A percentile compares a stretch with the other conserved stretches of the same genome.
These are phyloP conservation scores for Cudoniella acicularis DNA, from an alignment of 495 filamentous ascomycete species.

Conservation along the genomic window DNA sequence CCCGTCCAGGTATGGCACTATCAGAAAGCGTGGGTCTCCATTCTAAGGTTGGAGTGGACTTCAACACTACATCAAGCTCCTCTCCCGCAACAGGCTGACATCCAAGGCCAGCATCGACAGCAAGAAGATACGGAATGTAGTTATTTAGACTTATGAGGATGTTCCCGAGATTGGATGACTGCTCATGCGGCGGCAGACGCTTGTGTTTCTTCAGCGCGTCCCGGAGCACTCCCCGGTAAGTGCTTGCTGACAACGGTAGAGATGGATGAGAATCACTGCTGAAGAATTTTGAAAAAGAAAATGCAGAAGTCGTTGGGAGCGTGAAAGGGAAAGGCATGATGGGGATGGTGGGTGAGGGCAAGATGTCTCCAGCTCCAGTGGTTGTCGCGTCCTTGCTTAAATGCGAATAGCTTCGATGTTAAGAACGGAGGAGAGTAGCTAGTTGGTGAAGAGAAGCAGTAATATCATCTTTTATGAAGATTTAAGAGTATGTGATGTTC, in stretches of 20 bases:
- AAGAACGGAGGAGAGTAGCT: no score
- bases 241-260: conserved; percentile 70
- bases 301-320: conserved; percentile 78
- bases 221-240: conserved; percentile 71
- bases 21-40: conserved; percentile 79
- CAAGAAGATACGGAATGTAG: conserved; percentile 76
- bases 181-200: conserved; percentile 63
- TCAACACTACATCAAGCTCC: conserved; percentile 58
- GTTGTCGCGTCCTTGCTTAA: no score
- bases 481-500: no score
- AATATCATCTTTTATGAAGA: no score
- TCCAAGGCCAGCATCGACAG: conserved; percentile 66
- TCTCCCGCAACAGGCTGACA: conserved; percentile 47
- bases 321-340: conserved; percentile 89
- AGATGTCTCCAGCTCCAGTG: no score
- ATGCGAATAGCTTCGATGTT: no score
- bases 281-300: conserved; percentile 72
- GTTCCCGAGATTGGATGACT: conserved; percentile 59
- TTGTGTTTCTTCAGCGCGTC: conserved; percentile 79
- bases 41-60: conserved; percentile 50
- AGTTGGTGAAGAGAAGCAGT: no score
- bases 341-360: no score
- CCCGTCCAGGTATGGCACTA: conserved; percentile 50
- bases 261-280: conserved; percentile 74
- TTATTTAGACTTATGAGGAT: conserved; percentile 63